Evolutionary conservation across 129 eudicot species (phyloP).

Genomic region (Logfia minima): DNA sequence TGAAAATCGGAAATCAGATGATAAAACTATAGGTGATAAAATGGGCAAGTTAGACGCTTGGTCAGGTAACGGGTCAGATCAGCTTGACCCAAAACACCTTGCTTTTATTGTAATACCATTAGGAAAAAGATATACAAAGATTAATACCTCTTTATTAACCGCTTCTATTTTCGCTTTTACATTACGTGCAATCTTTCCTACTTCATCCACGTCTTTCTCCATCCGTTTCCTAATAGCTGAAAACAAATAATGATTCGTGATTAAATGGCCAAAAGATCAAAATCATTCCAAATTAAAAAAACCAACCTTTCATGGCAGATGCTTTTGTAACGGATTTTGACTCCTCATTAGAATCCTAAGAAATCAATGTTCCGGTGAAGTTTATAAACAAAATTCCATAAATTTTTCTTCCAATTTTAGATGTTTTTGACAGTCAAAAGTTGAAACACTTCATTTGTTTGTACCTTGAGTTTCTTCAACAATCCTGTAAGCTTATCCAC

Average conservation of each 20-base stretch:
- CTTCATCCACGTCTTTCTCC: conserved; percentile 97
- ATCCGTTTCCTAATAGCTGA: conserved; percentile 90
- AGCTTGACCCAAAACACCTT: not conserved
- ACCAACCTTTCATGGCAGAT: conserved; percentile 86
- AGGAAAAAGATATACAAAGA: not conserved
- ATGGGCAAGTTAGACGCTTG: not conserved
- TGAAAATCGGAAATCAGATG: not conserved
- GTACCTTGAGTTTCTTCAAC: conserved; percentile 68
- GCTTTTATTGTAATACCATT: not conserved
- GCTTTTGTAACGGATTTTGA: conserved; percentile 93
- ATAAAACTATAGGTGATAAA: not conserved
- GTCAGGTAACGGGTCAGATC: not conserved
- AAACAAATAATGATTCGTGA: conserved; percentile 8
- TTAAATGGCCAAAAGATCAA: conserved; percentile 7
- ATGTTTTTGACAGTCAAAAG: not conserved
- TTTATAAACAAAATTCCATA: not conserved
- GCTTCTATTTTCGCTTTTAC: conserved; percentile 75
- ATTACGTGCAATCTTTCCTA: conserved; percentile 82
- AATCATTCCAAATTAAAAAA: not conserved
- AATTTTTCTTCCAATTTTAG: not conserved
- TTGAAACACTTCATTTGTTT: not conserved
- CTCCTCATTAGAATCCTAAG: conserved; percentile 90
- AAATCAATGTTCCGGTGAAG: not conserved
- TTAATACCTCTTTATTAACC: conserved; percentile 67
- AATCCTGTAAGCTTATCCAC: conserved; percentile 69